A percentile compares a stretch with the other conserved stretches of the same genome.
Conservation (phyloP, 2,329 filamentous ascomycete genomes). For the Colletotrichum sp. region DNA sequence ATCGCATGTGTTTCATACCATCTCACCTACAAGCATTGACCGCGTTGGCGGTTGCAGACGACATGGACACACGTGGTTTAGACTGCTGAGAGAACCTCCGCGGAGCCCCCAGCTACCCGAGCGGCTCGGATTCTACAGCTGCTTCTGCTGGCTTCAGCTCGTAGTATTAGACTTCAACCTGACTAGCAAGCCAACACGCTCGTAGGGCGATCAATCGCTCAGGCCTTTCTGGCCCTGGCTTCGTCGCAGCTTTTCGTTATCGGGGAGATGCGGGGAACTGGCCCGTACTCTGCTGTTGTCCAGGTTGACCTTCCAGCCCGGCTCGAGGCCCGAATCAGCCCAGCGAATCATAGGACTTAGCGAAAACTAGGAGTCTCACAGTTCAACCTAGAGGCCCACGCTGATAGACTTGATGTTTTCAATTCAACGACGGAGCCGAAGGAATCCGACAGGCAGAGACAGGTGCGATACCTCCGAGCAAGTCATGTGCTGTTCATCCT, state of each 20-base stretch:
- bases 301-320: not conserved
- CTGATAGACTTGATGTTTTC: not conserved
- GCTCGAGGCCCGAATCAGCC: not conserved
- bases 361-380: not conserved
- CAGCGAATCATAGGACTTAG: not conserved
- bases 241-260: not conserved
- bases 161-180: not conserved
- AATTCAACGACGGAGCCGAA: not conserved
- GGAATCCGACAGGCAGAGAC: not conserved
- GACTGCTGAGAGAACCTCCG: not conserved
- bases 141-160: not conserved
- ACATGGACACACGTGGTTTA: not conserved
- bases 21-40: not conserved
- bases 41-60: not conserved
- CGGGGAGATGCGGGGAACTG: not conserved
- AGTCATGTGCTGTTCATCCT: not conserved
- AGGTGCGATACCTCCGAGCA: not conserved
- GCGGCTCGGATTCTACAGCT: not conserved
- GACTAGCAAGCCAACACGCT: not conserved
- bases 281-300: not conserved
- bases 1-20: not conserved
- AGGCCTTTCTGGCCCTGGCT: not conserved
- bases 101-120: not conserved
- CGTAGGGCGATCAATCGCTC: not conserved
- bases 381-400: not conserved